These are phyloP conservation scores for Maudiozyma saulgeensis DNA, from an alignment of 805 yeast species.

Conservation along the genomic window DNA sequence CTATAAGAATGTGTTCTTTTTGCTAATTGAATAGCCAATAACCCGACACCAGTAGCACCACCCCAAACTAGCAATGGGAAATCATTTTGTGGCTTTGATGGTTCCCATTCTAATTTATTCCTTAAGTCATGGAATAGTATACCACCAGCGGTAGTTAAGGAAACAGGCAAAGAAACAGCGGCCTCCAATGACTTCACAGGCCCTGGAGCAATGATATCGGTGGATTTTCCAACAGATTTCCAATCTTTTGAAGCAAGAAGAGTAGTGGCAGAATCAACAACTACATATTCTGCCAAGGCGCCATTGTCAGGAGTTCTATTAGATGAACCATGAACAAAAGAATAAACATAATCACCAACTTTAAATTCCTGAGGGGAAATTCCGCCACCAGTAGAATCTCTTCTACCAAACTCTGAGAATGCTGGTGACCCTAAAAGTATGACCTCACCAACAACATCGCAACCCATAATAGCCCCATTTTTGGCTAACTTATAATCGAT, in stretches of 20 bases:
- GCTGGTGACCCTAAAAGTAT: conserved; percentile 39
- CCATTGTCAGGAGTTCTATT: conserved; percentile 38
- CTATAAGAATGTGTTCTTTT: conserved; percentile 33
- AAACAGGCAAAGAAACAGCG: conserved; percentile 52
- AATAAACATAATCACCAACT: conserved; percentile 49
- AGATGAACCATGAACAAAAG: conserved; percentile 46
- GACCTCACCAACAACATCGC: conserved; percentile 53
- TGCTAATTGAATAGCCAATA: conserved; percentile 48
- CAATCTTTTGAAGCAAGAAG: conserved; percentile 15
- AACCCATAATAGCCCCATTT: conserved; percentile 45
- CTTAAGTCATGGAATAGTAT: conserved; percentile 27
- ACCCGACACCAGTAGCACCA: conserved; percentile 62
- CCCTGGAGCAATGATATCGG: conserved; percentile 16
- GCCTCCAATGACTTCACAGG: conserved; percentile 44
- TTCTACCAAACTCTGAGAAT: conserved; percentile 6
- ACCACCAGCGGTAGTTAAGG: conserved; percentile 41
- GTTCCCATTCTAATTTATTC: conserved; percentile 18
- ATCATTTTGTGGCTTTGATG: conserved; percentile 23
- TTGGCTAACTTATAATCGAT: conserved; percentile 32
- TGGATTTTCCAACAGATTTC: background rate
- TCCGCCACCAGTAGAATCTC: background rate
- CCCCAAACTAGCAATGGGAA: conserved; percentile 48
- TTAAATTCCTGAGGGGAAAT: conserved; percentile 14
- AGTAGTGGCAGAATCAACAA: conserved; percentile 29
- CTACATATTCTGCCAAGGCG: conserved; percentile 46